A percentile compares a stretch with the other conserved stretches of the same genome.
These are phyloP conservation scores for Aquilaria sinensis DNA, from an alignment of 345 rosid species.

Conservation along the genomic window DNA sequence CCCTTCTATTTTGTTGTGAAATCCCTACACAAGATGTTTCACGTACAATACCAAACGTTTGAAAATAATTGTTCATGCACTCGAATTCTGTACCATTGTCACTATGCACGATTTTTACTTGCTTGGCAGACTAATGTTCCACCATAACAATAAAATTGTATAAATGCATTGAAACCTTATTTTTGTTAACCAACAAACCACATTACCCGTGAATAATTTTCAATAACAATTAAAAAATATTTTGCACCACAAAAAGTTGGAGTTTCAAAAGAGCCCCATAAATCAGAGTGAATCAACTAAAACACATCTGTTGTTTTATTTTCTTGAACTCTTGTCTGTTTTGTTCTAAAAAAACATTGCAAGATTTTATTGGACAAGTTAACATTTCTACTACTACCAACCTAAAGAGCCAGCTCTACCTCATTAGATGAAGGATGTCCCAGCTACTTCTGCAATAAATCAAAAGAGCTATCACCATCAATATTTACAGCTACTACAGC, in stretches of 20 bases:
- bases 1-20: too few relatives aligned
- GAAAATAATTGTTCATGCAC: background rate
- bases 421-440: too few relatives aligned
- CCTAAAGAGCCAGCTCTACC: too few relatives aligned
- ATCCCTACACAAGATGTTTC: too few relatives aligned
- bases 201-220: too few relatives aligned
- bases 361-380: background rate
- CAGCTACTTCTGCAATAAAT: slow-evolving; percentile 6
- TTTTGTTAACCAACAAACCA: too few relatives aligned
- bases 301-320: slow-evolving; percentile 6
- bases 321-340: too few relatives aligned
- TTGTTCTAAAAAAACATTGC: slow-evolving; percentile 10
- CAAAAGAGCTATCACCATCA: background rate
- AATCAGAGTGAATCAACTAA: slow-evolving; percentile 20
- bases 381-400: too few relatives aligned
- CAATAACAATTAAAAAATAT: slow-evolving; percentile 5
- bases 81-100: slow-evolving; percentile 8
- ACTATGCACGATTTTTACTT: background rate
- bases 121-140: too few relatives aligned
- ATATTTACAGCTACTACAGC: background rate
- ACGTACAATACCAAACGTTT: background rate
- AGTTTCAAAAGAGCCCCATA: background rate
- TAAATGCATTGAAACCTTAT: too few relatives aligned
- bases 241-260: background rate
- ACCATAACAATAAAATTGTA: too few relatives aligned